Conservation (phyloP, 768 basidiomycete species). For the Galerina sulciceps region DNA sequence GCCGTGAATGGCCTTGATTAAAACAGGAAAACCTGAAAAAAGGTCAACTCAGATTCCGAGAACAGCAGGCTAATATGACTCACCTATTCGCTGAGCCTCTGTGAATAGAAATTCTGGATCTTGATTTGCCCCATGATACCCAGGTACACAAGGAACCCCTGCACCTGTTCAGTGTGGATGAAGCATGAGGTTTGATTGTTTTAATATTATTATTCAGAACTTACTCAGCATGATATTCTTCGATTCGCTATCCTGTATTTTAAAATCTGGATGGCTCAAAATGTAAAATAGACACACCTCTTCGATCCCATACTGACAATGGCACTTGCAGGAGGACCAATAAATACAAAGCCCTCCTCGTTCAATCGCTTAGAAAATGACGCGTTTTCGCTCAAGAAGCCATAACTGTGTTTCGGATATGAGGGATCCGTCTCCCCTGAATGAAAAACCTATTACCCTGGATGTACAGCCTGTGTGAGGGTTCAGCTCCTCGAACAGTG, state of each 20-base stretch:
- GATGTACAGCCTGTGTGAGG: conserved; percentile 80
- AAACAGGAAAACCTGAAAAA: conserved; percentile 75
- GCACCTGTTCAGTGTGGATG: conserved; percentile 48
- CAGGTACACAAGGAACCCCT: conserved; percentile 91
- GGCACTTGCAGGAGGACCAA: conserved; percentile 87
- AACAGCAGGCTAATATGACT: neutral
- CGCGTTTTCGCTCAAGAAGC: conserved; percentile 93
- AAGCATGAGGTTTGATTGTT: neutral
- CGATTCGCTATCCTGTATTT: conserved; percentile 59
- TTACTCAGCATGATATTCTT: conserved; percentile 92
- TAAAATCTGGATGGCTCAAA: neutral
- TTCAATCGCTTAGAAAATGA: conserved; percentile 75
- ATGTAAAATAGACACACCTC: conserved; percentile 46
- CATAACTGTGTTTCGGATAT: conserved; percentile 55
- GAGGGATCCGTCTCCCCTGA: neutral
- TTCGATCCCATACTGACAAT: conserved; percentile 96
- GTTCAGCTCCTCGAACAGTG: neutral
- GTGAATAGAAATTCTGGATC: conserved; percentile 67
- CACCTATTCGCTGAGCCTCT: conserved; percentile 77
- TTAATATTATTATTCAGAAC: conserved; percentile 17
- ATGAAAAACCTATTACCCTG: conserved; percentile 58
- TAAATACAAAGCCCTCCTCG: conserved; percentile 84
- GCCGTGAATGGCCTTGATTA: conserved; percentile 97
- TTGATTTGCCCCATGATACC: conserved; percentile 89
- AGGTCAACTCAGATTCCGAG: neutral